Conservation (phyloP, 306 rosid genomes). For the Cyamopsis tetragonoloba region DNA sequence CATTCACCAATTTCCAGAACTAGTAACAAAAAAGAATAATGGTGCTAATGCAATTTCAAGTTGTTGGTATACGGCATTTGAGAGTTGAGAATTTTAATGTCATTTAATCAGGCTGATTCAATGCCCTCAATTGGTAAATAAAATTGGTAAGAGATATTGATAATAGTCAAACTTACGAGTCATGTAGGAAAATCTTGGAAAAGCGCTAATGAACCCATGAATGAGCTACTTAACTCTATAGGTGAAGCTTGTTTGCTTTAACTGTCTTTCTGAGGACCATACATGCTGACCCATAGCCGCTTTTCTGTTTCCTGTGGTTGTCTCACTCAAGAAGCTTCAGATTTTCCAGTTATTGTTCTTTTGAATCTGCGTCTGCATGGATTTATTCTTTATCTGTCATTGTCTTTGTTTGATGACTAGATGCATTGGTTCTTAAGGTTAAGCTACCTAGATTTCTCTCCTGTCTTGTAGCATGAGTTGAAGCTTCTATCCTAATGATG, state of each 20-base stretch:
- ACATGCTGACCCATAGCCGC: neutral
- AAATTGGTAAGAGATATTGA: neutral
- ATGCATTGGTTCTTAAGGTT: neutral
- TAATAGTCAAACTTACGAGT: neutral
- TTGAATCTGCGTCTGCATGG: neutral
- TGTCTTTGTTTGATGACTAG: neutral
- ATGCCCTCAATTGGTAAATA: neutral
- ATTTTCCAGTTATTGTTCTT: neutral
- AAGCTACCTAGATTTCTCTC: neutral
- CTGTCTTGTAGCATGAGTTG: neutral
- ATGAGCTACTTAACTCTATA: neutral
- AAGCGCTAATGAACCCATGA: neutral
- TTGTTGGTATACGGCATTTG: neutral
- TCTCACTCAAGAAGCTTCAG: neutral
- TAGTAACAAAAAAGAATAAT: neutral
- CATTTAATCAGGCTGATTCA: neutral
- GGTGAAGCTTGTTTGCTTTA: neutral
- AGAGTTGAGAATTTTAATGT: neutral
- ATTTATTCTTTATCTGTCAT: neutral
- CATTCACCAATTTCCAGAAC: neutral
- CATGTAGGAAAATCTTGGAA: too few relatives aligned
- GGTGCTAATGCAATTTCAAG: neutral
- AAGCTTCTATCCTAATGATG: neutral
- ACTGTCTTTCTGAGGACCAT: neutral
- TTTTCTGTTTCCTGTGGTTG: neutral